phyloP scores from a whole-genome alignment of 2,329 filamentous ascomycete species.

The Aspergillus sp. region DNA sequence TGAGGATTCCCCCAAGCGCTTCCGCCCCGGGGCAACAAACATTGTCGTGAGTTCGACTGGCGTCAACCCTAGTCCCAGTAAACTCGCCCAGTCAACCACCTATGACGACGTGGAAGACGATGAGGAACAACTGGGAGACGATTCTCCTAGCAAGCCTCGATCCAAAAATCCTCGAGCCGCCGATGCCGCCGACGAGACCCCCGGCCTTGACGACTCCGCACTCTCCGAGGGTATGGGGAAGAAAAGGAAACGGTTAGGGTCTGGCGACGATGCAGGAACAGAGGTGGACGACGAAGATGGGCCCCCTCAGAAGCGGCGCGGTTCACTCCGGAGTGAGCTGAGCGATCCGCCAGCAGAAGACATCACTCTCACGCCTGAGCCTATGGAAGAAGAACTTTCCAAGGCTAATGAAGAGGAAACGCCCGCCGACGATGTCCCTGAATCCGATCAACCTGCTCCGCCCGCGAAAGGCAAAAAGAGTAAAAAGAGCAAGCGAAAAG shows the following conservation, averaged over 20 bases:
- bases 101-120: conserved; percentile 50
- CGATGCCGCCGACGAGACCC: conserved; percentile 18
- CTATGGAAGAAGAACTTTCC: conserved; percentile 32
- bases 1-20: conserved; percentile 76
- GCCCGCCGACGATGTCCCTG: conserved; percentile 30
- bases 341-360: conserved; percentile 36
- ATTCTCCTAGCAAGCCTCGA: conserved; percentile 39
- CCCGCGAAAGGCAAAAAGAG: conserved; percentile 38
- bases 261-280: conserved; percentile 33
- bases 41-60: conserved; percentile 59
- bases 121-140: conserved; percentile 44
- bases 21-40: conserved; percentile 54
- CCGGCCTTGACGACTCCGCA: conserved; percentile 24
- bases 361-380: conserved; percentile 32
- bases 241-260: conserved; percentile 41
- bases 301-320: conserved; percentile 40
- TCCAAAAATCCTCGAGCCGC: conserved; percentile 31
- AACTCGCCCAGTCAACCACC: conserved; percentile 61
- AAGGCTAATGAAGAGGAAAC: conserved; percentile 30
- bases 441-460: conserved; percentile 28
- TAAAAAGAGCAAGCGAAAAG: conserved; percentile 47
- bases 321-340: conserved; percentile 36
- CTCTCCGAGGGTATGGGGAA: conserved; percentile 33
- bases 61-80: conserved; percentile 70
- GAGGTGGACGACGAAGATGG: conserved; percentile 40